Percentiles rank a stretch among this genome's conserved stretches.
phyloP scores from a whole-genome alignment of 805 yeast genomes.

The Sugiyamaella qingdaonensis region DNA sequence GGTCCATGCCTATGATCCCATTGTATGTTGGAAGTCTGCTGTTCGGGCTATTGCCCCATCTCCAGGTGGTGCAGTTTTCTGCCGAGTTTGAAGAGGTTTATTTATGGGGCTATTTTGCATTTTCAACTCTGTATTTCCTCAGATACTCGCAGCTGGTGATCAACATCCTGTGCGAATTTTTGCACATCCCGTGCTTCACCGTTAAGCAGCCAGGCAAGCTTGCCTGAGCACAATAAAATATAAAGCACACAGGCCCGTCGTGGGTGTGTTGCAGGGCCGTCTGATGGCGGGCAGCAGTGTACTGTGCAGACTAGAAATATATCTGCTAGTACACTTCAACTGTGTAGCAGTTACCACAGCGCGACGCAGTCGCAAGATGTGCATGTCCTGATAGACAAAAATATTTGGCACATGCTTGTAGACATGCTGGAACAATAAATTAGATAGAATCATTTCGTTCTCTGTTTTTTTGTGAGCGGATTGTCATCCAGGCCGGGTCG shows the following conservation, averaged over 20 bases:
- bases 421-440: too few relatives aligned
- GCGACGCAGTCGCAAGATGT: background rate
- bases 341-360: background rate
- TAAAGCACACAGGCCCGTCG: background rate
- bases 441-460: too few relatives aligned
- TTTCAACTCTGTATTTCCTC: conserved; percentile 63
- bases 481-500: background rate
- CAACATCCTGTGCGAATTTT: conserved; percentile 72
- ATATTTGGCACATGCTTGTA: background rate
- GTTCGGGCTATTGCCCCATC: conserved; percentile 46
- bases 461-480: too few relatives aligned
- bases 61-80: conserved; percentile 38
- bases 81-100: conserved; percentile 35
- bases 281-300: too few relatives aligned
- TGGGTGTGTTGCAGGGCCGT: too few relatives aligned
- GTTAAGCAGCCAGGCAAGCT: conserved; percentile 8
- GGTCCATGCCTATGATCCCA: conserved; percentile 61
- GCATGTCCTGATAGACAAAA: background rate
- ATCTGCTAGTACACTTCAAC: background rate
- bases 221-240: background rate
- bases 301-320: background rate
- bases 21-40: conserved; percentile 33
- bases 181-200: conserved; percentile 76
- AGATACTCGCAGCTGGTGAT: conserved; percentile 67
- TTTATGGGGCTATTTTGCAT: conserved; percentile 55